Percentiles rank a stretch among this genome's conserved stretches.
phyloP scores from a whole-genome alignment of 768 basidiomycete species.

The Suillus americanus region DNA sequence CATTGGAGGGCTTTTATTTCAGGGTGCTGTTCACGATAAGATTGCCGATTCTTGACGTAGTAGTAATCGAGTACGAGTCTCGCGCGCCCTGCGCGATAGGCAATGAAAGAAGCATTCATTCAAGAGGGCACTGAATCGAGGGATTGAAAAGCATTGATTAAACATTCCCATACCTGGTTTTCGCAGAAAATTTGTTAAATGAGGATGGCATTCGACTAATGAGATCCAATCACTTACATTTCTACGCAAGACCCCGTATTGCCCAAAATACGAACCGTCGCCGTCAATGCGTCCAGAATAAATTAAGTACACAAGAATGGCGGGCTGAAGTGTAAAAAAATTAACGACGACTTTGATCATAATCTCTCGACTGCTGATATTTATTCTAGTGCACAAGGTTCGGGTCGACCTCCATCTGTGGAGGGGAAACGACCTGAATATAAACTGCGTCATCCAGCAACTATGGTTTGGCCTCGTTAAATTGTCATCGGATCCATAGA shows the following conservation, averaged over 20 bases:
- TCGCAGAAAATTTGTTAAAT: background rate
- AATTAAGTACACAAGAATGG: background rate
- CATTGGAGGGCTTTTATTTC: background rate
- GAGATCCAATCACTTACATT: background rate
- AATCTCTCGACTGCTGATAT: background rate
- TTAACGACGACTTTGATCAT: background rate
- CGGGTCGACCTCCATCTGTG: background rate
- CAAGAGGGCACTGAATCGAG: background rate
- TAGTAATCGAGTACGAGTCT: background rate
- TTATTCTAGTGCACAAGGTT: background rate
- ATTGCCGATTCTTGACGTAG: background rate
- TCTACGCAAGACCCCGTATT: background rate
- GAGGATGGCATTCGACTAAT: background rate
- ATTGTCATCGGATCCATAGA: background rate
- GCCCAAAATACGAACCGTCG: background rate
- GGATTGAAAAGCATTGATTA: constrained; percentile 1
- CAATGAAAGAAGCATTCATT: background rate
- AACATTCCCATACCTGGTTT: background rate
- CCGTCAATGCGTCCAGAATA: background rate
- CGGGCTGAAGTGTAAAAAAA: background rate
- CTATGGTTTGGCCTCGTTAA: background rate
- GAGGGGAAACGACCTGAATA: background rate
- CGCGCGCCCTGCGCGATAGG: background rate
- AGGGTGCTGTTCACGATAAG: background rate
- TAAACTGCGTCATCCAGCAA: background rate